Percentiles rank a stretch among this genome's conserved stretches.
These are phyloP conservation scores for Mycena metata DNA, from an alignment of 768 basidiomycete genomes.

Conservation along the genomic window DNA sequence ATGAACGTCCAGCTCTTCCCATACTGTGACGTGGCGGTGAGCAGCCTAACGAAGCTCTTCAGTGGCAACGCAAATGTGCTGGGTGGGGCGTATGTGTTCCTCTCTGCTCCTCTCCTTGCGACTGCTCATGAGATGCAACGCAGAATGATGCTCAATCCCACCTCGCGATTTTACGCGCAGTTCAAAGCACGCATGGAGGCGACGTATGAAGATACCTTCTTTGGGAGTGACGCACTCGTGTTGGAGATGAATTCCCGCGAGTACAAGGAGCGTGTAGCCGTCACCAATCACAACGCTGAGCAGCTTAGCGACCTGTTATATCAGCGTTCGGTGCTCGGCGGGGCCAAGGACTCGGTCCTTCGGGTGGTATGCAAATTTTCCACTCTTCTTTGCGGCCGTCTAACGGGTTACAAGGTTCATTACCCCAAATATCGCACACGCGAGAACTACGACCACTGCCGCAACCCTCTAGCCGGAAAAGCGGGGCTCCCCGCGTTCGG, in stretches of 20 bases:
- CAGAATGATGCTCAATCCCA: constrained; percentile 65
- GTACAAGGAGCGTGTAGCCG: constrained; percentile 55
- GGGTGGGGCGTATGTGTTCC: constrained; percentile 62
- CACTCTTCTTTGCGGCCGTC: background rate
- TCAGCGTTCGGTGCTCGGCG: constrained; percentile 42
- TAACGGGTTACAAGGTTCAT: constrained; percentile 23
- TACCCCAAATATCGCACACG: constrained; percentile 55
- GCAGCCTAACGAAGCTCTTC: constrained; percentile 67
- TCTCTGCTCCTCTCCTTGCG: background rate
- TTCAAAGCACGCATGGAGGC: constrained; percentile 51
- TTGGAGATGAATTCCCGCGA: constrained; percentile 69
- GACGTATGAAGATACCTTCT: constrained; percentile 62
- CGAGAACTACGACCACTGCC: constrained; percentile 52
- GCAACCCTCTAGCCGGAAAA: constrained; percentile 44
- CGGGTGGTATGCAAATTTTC: constrained; percentile 60
- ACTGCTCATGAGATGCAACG: background rate
- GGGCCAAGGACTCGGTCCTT: constrained; percentile 44
- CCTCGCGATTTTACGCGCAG: constrained; percentile 50
- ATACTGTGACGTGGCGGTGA: constrained; percentile 63
- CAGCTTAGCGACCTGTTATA: constrained; percentile 58
- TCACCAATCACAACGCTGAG: constrained; percentile 62
- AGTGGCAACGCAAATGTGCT: constrained; percentile 67
- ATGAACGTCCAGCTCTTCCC: constrained; percentile 63
- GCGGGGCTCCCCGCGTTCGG: constrained; percentile 17
- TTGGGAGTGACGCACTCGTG: constrained; percentile 63